Evolutionary conservation across 2,329 filamentous ascomycete species (phyloP).

Genomic region (Xylaria polymorpha): DNA sequence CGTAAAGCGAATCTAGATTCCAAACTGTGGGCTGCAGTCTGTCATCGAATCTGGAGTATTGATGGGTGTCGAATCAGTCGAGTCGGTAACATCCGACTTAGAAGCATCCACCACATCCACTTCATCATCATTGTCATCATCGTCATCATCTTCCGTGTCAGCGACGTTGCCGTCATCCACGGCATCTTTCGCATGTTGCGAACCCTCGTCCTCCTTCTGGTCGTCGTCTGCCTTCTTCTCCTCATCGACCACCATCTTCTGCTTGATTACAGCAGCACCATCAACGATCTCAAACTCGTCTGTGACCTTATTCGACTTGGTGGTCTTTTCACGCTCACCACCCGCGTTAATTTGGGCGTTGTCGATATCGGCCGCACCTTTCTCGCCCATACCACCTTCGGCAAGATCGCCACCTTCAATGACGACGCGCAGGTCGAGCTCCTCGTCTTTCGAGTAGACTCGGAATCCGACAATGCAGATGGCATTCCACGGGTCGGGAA

Average conservation of each 20-base stretch:
- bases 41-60: slow-evolving; percentile 44
- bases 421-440: slow-evolving; percentile 65
- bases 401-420: slow-evolving; percentile 65
- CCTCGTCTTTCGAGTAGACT: slow-evolving; percentile 59
- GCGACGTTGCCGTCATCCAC: slow-evolving; percentile 39
- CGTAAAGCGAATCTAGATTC: slow-evolving; percentile 11
- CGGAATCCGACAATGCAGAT: slow-evolving; percentile 57
- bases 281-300: slow-evolving; percentile 51
- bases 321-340: slow-evolving; percentile 56
- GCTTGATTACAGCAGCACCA: slow-evolving; percentile 46
- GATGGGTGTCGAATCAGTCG: slow-evolving; percentile 45
- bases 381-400: slow-evolving; percentile 68
- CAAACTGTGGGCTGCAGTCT: slow-evolving; percentile 45
- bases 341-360: slow-evolving; percentile 67
- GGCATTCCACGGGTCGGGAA: slow-evolving; percentile 57
- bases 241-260: slow-evolving; percentile 50
- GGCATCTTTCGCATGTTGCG: slow-evolving; percentile 13
- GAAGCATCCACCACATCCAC: slow-evolving; percentile 38
- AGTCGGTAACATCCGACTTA: slow-evolving; percentile 48
- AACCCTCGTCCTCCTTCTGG: slow-evolving; percentile 30
- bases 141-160: slow-evolving; percentile 40
- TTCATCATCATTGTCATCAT: slow-evolving; percentile 36
- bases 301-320: slow-evolving; percentile 43
- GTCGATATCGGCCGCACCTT: slow-evolving; percentile 66
- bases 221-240: slow-evolving; percentile 37